phyloP scores from a whole-genome alignment of 805 yeast genomes.

The Candida sithepensis region DNA sequence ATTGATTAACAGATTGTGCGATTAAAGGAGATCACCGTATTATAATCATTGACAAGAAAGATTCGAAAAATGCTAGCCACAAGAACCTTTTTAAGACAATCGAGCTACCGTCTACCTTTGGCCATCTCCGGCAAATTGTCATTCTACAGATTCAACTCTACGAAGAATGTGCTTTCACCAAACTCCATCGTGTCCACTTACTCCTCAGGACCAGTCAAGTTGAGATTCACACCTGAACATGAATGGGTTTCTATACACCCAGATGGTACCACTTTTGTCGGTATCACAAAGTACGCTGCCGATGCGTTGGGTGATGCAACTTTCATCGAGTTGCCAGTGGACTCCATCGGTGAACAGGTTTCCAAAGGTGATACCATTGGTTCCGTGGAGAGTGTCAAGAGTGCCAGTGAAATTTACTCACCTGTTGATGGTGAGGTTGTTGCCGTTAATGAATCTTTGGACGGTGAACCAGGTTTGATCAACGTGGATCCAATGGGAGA shows the following conservation, averaged over 20 bases:
- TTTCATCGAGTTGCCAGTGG: conserved; percentile 78
- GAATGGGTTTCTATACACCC: conserved; percentile 90
- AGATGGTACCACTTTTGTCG: conserved; percentile 80
- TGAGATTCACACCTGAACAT: conserved; percentile 82
- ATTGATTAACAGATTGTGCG: too few relatives aligned
- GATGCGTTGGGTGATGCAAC: conserved; percentile 98
- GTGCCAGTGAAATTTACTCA: conserved; percentile 87
- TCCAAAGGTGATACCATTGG: conserved; percentile 84
- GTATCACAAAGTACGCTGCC: conserved; percentile 92
- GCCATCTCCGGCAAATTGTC: background rate
- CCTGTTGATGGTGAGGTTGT: conserved; percentile 78
- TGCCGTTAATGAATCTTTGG: conserved; percentile 66
- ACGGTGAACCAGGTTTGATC: conserved; percentile 69
- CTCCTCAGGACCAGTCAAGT: conserved; percentile 42
- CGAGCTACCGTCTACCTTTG: conserved; percentile 5
- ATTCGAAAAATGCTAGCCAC: conserved; percentile 4
- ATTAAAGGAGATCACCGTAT: too few relatives aligned
- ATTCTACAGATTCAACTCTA: conserved; percentile 19
- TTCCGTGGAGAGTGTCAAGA: conserved; percentile 90
- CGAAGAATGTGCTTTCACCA: conserved; percentile 27
- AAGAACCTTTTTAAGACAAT: background rate
- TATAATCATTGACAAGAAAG: too few relatives aligned
- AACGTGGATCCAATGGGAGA: conserved; percentile 89
- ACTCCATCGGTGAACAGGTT: conserved; percentile 26
- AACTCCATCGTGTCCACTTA: conserved; percentile 28